Evolutionary conservation across 2,329 filamentous ascomycete species (phyloP).

Genomic region (Hymenotorrendiella dingleyae): DNA sequence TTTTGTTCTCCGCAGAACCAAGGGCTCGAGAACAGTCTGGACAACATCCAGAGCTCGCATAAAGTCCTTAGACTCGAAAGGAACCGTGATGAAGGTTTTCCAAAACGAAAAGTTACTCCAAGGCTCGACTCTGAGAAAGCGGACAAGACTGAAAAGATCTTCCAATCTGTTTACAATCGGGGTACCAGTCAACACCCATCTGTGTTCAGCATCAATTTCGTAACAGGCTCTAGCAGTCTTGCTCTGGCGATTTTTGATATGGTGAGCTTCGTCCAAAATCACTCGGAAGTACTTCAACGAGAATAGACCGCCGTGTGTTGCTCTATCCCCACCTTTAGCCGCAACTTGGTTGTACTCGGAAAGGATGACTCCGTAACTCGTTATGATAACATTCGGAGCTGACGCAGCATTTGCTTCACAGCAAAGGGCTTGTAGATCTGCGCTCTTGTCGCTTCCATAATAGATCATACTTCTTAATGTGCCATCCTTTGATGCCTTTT

Average conservation of each 20-base stretch:
- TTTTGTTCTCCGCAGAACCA: slow-evolving; percentile 93
- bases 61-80: slow-evolving; percentile 94
- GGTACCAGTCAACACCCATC: slow-evolving; percentile 92
- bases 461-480: slow-evolving; percentile 83
- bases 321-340: slow-evolving; percentile 58
- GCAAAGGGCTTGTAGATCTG: slow-evolving; percentile 74
- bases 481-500: slow-evolving; percentile 80
- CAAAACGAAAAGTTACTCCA: slow-evolving; percentile 99
- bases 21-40: slow-evolving; percentile 88
- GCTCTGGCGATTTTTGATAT: slow-evolving; percentile 82
- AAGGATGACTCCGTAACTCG: slow-evolving; percentile 85
- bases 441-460: slow-evolving; percentile 80
- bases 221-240: slow-evolving; percentile 96
- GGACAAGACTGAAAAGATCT: slow-evolving; percentile 87
- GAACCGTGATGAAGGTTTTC: slow-evolving; percentile 97
- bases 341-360: slow-evolving; percentile 80
- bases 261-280: slow-evolving; percentile 91
- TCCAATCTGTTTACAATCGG: slow-evolving; percentile 95
- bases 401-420: slow-evolving; percentile 64
- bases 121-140: slow-evolving; percentile 88
- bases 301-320: slow-evolving; percentile 69
- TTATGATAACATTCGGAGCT: slow-evolving; percentile 87
- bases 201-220: slow-evolving; percentile 75
- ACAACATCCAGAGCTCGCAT: slow-evolving; percentile 92
- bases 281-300: slow-evolving; percentile 91